phyloP scores from a whole-genome alignment of 768 basidiomycete genomes.

The Trametes punicea region DNA sequence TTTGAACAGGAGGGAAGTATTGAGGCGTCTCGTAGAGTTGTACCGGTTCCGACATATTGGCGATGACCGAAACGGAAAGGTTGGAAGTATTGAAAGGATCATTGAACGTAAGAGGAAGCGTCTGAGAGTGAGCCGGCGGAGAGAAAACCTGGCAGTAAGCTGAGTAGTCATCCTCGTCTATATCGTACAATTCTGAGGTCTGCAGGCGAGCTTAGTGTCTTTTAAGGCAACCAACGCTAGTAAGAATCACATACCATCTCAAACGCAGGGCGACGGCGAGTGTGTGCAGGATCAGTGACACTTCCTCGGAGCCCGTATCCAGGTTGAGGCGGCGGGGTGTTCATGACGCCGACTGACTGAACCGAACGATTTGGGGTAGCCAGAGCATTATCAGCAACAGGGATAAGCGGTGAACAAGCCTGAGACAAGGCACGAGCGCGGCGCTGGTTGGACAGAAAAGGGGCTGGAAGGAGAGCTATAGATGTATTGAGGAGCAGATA shows the following conservation, averaged over 20 bases:
- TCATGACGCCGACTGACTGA: conserved; percentile 42
- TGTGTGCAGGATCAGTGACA: conserved; percentile 65
- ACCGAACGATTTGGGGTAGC: conserved; percentile 28
- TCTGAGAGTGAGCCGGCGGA: conserved; percentile 31
- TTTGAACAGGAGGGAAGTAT: conserved; percentile 24
- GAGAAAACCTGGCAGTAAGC: conserved; percentile 39
- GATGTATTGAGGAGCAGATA: conserved; percentile 20
- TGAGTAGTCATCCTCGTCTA: conserved; percentile 68
- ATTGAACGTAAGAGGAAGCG: conserved; percentile 36
- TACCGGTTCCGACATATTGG: conserved; percentile 34
- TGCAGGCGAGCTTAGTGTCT: conserved; percentile 29
- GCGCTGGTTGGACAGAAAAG: conserved; percentile 52
- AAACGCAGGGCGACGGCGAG: conserved; percentile 39
- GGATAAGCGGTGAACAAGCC: conserved; percentile 41
- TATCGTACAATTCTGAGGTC: conserved; percentile 59
- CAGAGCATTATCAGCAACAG: conserved; percentile 27
- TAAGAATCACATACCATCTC: conserved; percentile 37
- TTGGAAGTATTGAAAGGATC: conserved; percentile 41
- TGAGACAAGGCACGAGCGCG: conserved; percentile 53
- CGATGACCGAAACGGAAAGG: conserved; percentile 24
- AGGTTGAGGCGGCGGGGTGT: conserved; percentile 69
- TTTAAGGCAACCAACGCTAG: neutral
- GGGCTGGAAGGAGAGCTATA: conserved; percentile 54
- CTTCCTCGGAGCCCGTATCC: conserved; percentile 67
- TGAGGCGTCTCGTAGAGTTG: conserved; percentile 32